Evolutionary conservation across 2,329 filamentous ascomycete genomes (phyloP), one percentile per base, ranked within the genome.

Genomic region (Botryotinia narcissicola): DNA sequence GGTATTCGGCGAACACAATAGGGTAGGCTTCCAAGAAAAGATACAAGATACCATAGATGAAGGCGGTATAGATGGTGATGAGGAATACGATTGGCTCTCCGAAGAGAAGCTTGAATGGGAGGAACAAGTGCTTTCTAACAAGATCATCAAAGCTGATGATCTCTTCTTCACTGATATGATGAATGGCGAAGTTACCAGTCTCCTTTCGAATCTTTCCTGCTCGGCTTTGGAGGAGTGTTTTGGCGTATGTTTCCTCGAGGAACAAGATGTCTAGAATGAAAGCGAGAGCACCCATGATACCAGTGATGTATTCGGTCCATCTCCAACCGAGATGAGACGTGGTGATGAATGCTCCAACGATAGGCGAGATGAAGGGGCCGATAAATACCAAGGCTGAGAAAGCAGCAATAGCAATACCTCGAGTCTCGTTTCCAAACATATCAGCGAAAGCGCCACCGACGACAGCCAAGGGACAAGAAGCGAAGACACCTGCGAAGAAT

Each of bases 401-500:
- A 0, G 86, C 87, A 0, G 90, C 88, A 81, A 93, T 89, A 2
- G 91, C 91, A 32, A 88, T 86, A 9, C 90, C 91, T 73, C 91
- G 84, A 77, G 89, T 82, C 1, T 87, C 85, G 0, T 90, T 84
- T 0, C 85, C 82, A 81, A 85, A 93, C 59, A 93, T 83, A 81
- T 93, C 91, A 37, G 87, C 88, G 16, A 93, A 79, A 0, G 92
- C 90, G 44, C 87, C 87, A 25, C 84, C 85, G 0, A 86, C 83
- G 64, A 89, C 84, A 1, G 85, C 83, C 7, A 88, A 79, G 4
- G 86, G 83, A 3, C 83, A 61, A 88, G 84, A 4, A 84, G 83
- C 14, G 87, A 80, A 4, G 4, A 87, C 75, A 2, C 87, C 88
- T 1, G 83, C 82, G 14, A 89, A 81, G 77, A 89, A 89, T 0